Percentiles rank a stretch among this genome's conserved stretches.
These are phyloP conservation scores for Chytriomyces hyalinus DNA, from an alignment of 192 early-diverging fungal species.

Conservation along the genomic window DNA sequence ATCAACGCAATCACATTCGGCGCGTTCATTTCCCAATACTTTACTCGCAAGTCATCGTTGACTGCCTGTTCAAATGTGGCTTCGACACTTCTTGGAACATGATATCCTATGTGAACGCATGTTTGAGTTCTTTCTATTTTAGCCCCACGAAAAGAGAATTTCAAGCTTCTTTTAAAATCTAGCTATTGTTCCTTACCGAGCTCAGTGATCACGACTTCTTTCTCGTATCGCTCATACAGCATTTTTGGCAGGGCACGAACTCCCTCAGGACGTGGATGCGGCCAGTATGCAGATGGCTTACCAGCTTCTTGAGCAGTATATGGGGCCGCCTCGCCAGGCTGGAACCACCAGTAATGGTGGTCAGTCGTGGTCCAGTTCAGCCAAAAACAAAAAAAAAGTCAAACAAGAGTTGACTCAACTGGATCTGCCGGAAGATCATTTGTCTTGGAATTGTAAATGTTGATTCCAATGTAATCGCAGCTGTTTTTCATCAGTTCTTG, in stretches of 20 bases:
- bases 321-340: background rate
- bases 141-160: background rate
- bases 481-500: constrained; percentile 41
- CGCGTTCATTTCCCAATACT: constrained; percentile 22
- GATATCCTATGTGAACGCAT: constrained; percentile 2
- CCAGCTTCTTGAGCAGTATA: constrained; percentile 5
- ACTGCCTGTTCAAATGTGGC: constrained; percentile 25
- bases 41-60: constrained; percentile 25
- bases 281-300: constrained; percentile 14
- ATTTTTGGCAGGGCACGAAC: constrained; percentile 6
- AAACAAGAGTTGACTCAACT: background rate
- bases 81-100: constrained; percentile 12
- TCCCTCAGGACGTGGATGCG: constrained; percentile 13
- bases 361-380: background rate
- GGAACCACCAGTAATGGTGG: background rate
- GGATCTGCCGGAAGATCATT: background rate
- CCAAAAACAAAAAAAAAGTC: background rate
- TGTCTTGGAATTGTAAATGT: constrained; percentile 46
- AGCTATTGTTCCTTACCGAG: background rate
- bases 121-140: background rate
- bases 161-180: background rate
- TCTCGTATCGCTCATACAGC: constrained; percentile 26
- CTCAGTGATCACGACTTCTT: constrained; percentile 33
- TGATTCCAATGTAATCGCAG: constrained; percentile 51
- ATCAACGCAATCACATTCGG: constrained; percentile 10